A percentile compares a stretch with the other conserved stretches of the same genome.
Conservation (phyloP, 108 stramenopile genomes). For the Nitzschia inconspicua region DNA sequence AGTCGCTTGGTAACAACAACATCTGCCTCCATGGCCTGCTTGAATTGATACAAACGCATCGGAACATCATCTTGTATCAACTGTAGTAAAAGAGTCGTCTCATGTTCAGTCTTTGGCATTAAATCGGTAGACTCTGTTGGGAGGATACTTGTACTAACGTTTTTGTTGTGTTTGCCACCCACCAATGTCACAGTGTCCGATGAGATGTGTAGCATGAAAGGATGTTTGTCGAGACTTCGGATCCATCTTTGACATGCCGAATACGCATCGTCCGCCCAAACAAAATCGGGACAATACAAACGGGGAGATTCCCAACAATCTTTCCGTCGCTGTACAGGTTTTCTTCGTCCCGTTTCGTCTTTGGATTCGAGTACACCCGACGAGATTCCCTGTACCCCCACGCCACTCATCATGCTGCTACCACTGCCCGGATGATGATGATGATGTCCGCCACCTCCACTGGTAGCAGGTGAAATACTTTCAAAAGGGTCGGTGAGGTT, state of each 20-base stretch:
- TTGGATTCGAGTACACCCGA: conserved; percentile 27
- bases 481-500: conserved; percentile 59
- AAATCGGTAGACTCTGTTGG: conserved; percentile 3
- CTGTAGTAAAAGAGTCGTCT: conserved; percentile 27
- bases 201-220: conserved; percentile 21
- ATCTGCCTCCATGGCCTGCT: conserved; percentile 69
- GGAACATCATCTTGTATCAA: conserved; percentile 55
- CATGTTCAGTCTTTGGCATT: conserved; percentile 18
- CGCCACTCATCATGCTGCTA: conserved; percentile 9
- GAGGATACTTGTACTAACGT: background rate
- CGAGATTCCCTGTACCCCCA: conserved; percentile 24
- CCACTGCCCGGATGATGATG: background rate
- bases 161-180: background rate
- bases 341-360: conserved; percentile 38
- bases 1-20: conserved; percentile 78
- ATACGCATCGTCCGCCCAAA: conserved; percentile 80
- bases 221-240: conserved; percentile 59
- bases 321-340: conserved; percentile 43
- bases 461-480: conserved; percentile 5
- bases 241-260: conserved; percentile 59
- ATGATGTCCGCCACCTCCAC: conserved; percentile 1
- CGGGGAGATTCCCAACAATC: conserved; percentile 88
- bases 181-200: background rate
- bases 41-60: conserved; percentile 67
- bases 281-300: conserved; percentile 79